phyloP scores from a whole-genome alignment of 768 basidiomycete species.

The Calocybe cyanea region DNA sequence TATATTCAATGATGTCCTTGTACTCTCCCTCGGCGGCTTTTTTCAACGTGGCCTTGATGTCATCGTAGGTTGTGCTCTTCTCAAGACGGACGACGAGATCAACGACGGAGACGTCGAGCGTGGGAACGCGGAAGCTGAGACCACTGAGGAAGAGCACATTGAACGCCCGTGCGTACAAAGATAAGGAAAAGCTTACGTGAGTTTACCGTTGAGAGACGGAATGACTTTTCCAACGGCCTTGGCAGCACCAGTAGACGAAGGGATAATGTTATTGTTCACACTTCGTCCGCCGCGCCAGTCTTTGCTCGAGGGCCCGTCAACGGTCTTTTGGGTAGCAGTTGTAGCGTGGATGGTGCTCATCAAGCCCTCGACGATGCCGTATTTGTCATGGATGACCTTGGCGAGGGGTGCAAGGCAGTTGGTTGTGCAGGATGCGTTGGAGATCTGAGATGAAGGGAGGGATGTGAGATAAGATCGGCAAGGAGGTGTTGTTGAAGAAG shows the following conservation, averaged over 20 bases:
- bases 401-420: conserved; percentile 99
- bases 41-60: conserved; percentile 87
- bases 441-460: conserved; percentile 52
- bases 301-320: conserved; percentile 92
- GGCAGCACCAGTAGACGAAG: conserved; percentile 97
- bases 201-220: conserved; percentile 93
- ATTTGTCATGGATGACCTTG: conserved; percentile 97
- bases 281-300: conserved; percentile 98
- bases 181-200: conserved; percentile 65
- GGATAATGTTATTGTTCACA: conserved; percentile 98
- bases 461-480: background rate
- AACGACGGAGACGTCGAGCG: conserved; percentile 94
- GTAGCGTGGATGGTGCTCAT: conserved; percentile 99
- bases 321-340: conserved; percentile 93
- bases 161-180: background rate
- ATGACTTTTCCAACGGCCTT: conserved; percentile 99
- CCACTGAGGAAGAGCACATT: conserved; percentile 45
- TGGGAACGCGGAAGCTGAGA: conserved; percentile 96
- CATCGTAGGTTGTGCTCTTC: conserved; percentile 80
- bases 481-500: conserved; percentile 2
- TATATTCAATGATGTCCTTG: conserved; percentile 84
- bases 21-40: conserved; percentile 66
- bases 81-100: conserved; percentile 93
- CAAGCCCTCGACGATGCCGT: conserved; percentile 92
- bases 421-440: conserved; percentile 99